Evolutionary conservation across 139 green algal species (phyloP).

Genomic region (Zygnema circumcarinatum): DNA sequence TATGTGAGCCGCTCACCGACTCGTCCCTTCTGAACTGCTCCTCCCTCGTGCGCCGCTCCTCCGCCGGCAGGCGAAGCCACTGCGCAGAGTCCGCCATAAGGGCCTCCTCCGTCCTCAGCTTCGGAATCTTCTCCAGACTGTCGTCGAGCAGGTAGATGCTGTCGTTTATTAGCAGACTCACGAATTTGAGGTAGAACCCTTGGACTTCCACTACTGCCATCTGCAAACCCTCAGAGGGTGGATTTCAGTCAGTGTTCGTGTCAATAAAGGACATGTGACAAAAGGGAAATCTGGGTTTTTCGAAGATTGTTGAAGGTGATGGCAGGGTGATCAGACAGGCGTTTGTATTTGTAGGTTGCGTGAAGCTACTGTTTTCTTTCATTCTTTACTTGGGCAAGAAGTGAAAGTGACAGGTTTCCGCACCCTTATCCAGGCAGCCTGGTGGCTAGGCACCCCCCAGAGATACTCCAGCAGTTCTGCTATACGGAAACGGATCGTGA

Average conservation of each 20-base stretch:
- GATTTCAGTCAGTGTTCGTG: no score
- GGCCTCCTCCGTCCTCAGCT: constrained; percentile 60
- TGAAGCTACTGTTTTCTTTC: no score
- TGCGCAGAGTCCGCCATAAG: constrained; percentile 74
- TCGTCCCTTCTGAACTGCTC: constrained; percentile 11
- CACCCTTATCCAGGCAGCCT: constrained; percentile 61
- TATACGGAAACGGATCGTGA: constrained; percentile 82
- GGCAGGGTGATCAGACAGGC: no score
- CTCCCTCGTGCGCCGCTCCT: constrained; percentile 4
- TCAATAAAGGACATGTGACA: neutral
- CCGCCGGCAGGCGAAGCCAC: neutral
- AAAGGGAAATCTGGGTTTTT: no score
- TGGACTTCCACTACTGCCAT: constrained; percentile 49
- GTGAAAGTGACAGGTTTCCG: no score
- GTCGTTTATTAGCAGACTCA: constrained; percentile 95
- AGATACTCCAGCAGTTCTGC: constrained; percentile 87
- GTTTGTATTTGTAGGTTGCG: no score
- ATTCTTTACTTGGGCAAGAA: no score
- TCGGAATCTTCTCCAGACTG: constrained; percentile 80
- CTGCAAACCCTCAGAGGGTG: constrained; percentile 24
- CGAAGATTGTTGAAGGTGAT: no score
- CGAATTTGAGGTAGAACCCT: constrained; percentile 79
- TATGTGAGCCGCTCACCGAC: neutral
- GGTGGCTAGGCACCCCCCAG: constrained; percentile 78
- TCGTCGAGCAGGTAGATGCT: constrained; percentile 87